Base-by-base conservation (phyloP, 805 yeast species). In the Teunomyces gatunensis region DNA sequence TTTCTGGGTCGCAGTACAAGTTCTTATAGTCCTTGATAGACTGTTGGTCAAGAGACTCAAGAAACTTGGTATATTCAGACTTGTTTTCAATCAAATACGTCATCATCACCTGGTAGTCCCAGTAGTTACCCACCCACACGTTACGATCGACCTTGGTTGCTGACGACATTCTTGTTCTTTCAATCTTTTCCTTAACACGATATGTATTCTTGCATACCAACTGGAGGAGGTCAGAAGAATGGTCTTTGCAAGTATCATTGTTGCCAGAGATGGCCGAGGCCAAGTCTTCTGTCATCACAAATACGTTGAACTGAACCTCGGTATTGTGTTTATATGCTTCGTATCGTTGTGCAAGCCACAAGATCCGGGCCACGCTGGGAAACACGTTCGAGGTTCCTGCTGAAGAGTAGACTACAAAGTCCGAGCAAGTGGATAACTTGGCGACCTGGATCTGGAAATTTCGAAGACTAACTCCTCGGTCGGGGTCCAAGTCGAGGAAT, bases 391-490 rank as follows among this genome's bases (percentile, higher is more conserved):
- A 30, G 20, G 56, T 9, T 3, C 39, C 50, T n/a, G 33, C 15
- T 3, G 32, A 28, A 6, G 54, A 59, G 62, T 90, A 92, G n/a
- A 91, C 80, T 5, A 89, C 69, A 44, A 89, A 79, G 59, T 88
- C 95, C 0, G 94, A 77, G 7, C 89, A 73, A 23, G 81, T 73
- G 29, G 94, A 86, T 50, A 85, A 70, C 60, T 89, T 90, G n/a
- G 89, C 78, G 15, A 83, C 86, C 66, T 92, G 98, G 47, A 87
- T 81, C 59, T 87, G 89, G 64, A 90, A 91, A 60, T 91, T 88
- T 52, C 97, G 77, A 46, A 90, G 74, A 3, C 89, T 81, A 5
- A 88, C 83, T 3, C 96, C 94, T 37, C 77, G 72, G 47, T 74
- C 80, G 12, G 90, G 92, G 54, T 86, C 91, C 56, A 83, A 61